Evolutionary conservation across 768 basidiomycete genomes (phyloP).

Genomic region (Amanita phalloides): DNA sequence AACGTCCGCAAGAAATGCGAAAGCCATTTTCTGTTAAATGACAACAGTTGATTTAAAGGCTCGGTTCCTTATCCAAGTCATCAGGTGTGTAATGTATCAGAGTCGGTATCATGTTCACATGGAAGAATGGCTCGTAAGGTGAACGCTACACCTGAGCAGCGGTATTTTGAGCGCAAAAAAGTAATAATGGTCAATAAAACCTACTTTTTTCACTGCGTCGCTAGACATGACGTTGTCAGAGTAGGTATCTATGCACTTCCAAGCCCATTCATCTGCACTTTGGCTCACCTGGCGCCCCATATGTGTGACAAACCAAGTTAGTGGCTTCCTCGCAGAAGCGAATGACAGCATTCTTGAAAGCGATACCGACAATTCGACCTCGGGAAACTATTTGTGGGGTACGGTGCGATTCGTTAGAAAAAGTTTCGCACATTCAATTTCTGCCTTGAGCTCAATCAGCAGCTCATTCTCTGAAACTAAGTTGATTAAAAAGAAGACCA

Average conservation of each 20-base stretch:
- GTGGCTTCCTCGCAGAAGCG: constrained; percentile 82
- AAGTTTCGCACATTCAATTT: constrained; percentile 44
- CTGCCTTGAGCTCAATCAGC: constrained; percentile 45
- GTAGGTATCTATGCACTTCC: constrained; percentile 61
- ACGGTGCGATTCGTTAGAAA: constrained; percentile 32
- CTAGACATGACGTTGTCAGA: constrained; percentile 20
- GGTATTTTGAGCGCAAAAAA: neutral
- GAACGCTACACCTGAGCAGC: constrained; percentile 50
- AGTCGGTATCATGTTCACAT: constrained; percentile 13
- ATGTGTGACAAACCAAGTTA: constrained; percentile 56
- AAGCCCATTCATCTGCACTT: constrained; percentile 46
- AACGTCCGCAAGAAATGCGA: constrained; percentile 57
- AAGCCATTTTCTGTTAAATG: constrained; percentile 58
- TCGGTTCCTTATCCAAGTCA: constrained; percentile 54
- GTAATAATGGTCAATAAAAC: constrained; percentile 13
- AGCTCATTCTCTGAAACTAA: constrained; percentile 35
- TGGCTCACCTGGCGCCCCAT: constrained; percentile 33
- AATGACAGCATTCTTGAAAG: constrained; percentile 45
- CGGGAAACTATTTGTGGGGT: constrained; percentile 27
- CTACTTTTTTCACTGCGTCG: constrained; percentile 26
- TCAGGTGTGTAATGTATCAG: constrained; percentile 52
- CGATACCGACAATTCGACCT: constrained; percentile 22
- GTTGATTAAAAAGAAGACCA: neutral
- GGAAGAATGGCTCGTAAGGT: constrained; percentile 33
- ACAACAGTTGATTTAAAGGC: constrained; percentile 54